phyloP scores from a whole-genome alignment of 306 rosid genomes.

The Lablab purpureus region DNA sequence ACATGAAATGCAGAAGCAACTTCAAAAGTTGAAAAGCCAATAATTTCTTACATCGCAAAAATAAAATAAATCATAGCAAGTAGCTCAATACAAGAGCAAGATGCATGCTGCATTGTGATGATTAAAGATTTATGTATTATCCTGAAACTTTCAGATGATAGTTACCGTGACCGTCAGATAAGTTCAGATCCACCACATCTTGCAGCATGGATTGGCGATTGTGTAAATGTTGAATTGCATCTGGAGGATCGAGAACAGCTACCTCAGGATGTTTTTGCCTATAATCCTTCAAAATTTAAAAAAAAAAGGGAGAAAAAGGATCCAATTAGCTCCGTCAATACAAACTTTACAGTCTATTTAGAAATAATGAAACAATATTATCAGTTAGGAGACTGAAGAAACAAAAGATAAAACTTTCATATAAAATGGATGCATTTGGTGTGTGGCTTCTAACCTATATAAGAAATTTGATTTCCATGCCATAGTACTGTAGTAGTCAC shows the following conservation, averaged over 20 bases:
- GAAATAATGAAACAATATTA: slow-evolving; percentile 28
- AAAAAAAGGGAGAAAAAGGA: not conserved
- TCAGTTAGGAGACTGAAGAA: slow-evolving; percentile 16
- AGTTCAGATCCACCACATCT: slow-evolving; percentile 61
- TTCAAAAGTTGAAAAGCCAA: slow-evolving; percentile 14
- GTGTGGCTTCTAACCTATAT: slow-evolving; percentile 18
- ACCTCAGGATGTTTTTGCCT: slow-evolving; percentile 59
- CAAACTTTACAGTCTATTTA: slow-evolving; percentile 32
- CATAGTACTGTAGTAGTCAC: slow-evolving; percentile 21
- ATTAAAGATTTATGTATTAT: slow-evolving; percentile 32
- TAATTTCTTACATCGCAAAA: slow-evolving; percentile 16
- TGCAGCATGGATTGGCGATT: slow-evolving; percentile 72
- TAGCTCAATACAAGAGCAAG: slow-evolving; percentile 17
- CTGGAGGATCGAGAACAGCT: slow-evolving; percentile 58
- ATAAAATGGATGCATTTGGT: slow-evolving; percentile 11
- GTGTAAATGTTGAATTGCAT: slow-evolving; percentile 57
- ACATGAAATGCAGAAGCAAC: not conserved
- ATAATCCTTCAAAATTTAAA: slow-evolving; percentile 56
- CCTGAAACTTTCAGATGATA: slow-evolving; percentile 23
- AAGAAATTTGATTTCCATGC: slow-evolving; percentile 22
- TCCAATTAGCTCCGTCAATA: slow-evolving; percentile 37
- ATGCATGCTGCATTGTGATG: slow-evolving; percentile 20
- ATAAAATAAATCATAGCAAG: not conserved
- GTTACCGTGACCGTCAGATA: slow-evolving; percentile 61
- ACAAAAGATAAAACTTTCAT: slow-evolving; percentile 7